Conservation (phyloP, 306 rosid species). For the Arachis stenosperma region DNA sequence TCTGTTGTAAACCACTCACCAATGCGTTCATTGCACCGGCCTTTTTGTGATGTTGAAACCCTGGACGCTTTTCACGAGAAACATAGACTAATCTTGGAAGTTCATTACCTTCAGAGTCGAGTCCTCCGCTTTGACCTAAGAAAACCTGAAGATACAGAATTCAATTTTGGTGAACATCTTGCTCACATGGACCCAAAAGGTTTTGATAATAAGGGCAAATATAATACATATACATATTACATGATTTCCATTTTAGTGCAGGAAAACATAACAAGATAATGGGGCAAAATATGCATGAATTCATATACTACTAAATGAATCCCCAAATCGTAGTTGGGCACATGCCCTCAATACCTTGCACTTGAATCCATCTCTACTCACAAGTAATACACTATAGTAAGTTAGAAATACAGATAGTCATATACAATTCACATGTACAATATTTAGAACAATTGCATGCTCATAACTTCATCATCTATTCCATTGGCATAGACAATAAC, state of each 20-base stretch:
- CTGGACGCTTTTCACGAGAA: conserved; percentile 99
- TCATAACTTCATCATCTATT: not conserved
- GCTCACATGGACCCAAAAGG: not conserved
- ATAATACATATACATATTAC: too few species aligned
- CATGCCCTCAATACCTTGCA: too few species aligned
- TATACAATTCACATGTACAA: conserved; percentile 4
- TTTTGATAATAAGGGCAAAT: too few species aligned
- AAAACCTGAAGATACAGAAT: conserved; percentile 65
- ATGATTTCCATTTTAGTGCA: too few species aligned
- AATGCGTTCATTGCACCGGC: conserved; percentile 99
- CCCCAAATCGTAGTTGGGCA: too few species aligned
- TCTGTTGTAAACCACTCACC: conserved; percentile 53
- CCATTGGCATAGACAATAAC: too few species aligned
- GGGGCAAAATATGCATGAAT: too few species aligned
- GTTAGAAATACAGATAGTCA: not conserved
- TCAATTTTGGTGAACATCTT: conserved; percentile 20
- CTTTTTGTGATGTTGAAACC: conserved; percentile 99
- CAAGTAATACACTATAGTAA: conserved; percentile 6
- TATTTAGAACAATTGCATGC: conserved; percentile 6
- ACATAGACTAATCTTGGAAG: conserved; percentile 93
- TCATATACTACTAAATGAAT: too few species aligned
- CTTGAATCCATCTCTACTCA: not conserved
- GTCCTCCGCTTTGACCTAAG: conserved; percentile 98
- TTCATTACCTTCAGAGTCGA: conserved; percentile 93
- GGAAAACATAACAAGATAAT: too few species aligned